Evolutionary conservation across 805 yeast species (phyloP).

Genomic region (Suhomyces sp.): DNA sequence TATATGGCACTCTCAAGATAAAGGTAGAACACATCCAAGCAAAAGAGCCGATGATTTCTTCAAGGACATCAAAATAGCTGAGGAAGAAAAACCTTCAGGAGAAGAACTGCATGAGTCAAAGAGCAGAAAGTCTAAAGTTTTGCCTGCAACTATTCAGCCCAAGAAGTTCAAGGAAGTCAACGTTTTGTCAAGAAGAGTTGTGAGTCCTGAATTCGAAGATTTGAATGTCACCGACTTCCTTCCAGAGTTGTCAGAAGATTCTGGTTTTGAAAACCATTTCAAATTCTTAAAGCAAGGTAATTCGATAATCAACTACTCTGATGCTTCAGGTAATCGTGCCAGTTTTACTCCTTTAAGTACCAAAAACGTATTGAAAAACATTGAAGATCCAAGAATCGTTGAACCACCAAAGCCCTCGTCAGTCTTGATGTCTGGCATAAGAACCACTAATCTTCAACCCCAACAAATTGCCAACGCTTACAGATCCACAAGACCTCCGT

Average conservation of each 20-base stretch:
- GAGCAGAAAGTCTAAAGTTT: constrained; percentile 7
- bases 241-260: constrained; percentile 47
- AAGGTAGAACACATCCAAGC: constrained; percentile 9
- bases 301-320: constrained; percentile 13
- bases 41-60: constrained; percentile 10
- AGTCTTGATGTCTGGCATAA: constrained; percentile 3
- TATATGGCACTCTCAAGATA: constrained; percentile 43
- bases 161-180: constrained; percentile 39
- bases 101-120: neutral
- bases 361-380: constrained; percentile 25
- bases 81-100: neutral
- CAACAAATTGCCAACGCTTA: neutral
- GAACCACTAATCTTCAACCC: constrained; percentile 2
- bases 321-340: constrained; percentile 16
- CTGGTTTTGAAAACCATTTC: constrained; percentile 48
- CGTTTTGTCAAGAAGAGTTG: constrained; percentile 40
- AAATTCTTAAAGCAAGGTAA: constrained; percentile 23
- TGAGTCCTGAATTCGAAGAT: constrained; percentile 43
- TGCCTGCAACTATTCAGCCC: constrained; percentile 27
- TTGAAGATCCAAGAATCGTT: constrained; percentile 15
- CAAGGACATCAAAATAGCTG: constrained; percentile 3
- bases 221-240: constrained; percentile 39
- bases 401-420: constrained; percentile 15
- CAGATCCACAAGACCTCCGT: neutral
- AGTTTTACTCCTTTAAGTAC: constrained; percentile 27